phyloP scores from a whole-genome alignment of 768 basidiomycete species.

The Russula ochroleuca region DNA sequence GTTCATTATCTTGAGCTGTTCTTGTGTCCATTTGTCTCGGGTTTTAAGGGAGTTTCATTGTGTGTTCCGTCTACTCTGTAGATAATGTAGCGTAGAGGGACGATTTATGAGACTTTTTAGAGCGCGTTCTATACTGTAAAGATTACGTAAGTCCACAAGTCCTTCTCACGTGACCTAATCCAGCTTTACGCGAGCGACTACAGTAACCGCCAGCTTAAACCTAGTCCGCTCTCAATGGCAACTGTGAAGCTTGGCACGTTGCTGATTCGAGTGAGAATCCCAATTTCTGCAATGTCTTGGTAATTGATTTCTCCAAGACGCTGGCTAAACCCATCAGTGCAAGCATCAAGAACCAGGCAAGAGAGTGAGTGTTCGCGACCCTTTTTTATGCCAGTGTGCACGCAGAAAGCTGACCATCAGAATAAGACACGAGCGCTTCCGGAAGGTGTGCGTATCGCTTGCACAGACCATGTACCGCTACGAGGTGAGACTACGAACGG shows the following conservation, averaged over 20 bases:
- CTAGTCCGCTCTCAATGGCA: slow-evolving; percentile 51
- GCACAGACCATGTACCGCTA: slow-evolving; percentile 74
- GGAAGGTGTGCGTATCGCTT: slow-evolving; percentile 62
- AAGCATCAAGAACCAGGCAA: slow-evolving; percentile 12
- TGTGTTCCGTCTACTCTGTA: background rate
- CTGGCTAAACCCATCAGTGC: slow-evolving; percentile 69
- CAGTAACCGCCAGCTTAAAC: too few relatives aligned
- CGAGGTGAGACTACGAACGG: slow-evolving; percentile 67
- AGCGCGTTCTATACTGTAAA: too few relatives aligned
- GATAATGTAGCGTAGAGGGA: background rate
- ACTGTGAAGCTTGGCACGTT: slow-evolving; percentile 70
- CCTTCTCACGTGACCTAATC: too few relatives aligned
- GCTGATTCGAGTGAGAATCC: slow-evolving; percentile 58
- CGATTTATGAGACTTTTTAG: background rate
- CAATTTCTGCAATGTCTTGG: background rate
- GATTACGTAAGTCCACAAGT: too few relatives aligned
- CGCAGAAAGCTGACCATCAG: background rate
- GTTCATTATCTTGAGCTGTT: background rate
- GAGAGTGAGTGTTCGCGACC: slow-evolving; percentile 30
- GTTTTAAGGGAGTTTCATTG: background rate
- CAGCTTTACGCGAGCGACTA: too few relatives aligned
- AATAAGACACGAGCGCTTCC: slow-evolving; percentile 66
- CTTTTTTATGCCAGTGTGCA: background rate
- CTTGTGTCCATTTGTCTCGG: background rate
- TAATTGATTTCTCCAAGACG: background rate